Evolutionary conservation across 805 yeast species (phyloP), one percentile per base, ranked within the genome.

Genomic region (Ogataea pini): DNA sequence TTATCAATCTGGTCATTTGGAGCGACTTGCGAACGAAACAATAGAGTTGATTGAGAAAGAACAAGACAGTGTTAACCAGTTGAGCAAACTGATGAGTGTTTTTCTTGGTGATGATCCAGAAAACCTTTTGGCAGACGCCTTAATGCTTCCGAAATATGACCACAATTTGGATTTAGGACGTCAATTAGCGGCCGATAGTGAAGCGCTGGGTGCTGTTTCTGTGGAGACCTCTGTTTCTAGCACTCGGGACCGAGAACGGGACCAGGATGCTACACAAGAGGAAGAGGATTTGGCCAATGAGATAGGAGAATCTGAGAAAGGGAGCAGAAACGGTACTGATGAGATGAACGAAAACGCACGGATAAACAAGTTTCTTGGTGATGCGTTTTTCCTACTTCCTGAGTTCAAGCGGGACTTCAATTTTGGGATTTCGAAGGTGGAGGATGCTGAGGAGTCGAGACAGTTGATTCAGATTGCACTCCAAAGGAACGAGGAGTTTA

Each of bases 91-190:
- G 38, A 75, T 94, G 67, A 87, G 85, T 52, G 83, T 86, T 1
- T 81, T 92, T 56, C 72, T 92, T 42, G 97, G 97, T 4, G 98
- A 92, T 62, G 92, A 89, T 62, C 86, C 95, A 54, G 73, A 73
- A 37, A 82, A 81, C 47, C 67, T 85, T 33, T 71, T 81, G 17
- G 88, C 87, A 29, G 80, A 78, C 18, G 79, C 80, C 41, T 65
- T 91, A 66, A 78, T 81, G 19, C 71, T 90, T 28, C 85, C 89
- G 1, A 73, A 69, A 22, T 87, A 87, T 60, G 87, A 88, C 59
- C 90, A 85, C 58, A 80, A 83, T 27, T 65, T 85, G 38, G 69
- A 67, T 47, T 48, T 64, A 34, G 63, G 57, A 27, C 61, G 49
- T 44, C 63, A 56, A 36, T 37, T 60, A 13, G 55, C 52, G 14